Percentiles rank a stretch among this genome's conserved stretches.
phyloP scores from a whole-genome alignment of 371 early-diverging fungal species.

The Synchytrium microbalum region DNA sequence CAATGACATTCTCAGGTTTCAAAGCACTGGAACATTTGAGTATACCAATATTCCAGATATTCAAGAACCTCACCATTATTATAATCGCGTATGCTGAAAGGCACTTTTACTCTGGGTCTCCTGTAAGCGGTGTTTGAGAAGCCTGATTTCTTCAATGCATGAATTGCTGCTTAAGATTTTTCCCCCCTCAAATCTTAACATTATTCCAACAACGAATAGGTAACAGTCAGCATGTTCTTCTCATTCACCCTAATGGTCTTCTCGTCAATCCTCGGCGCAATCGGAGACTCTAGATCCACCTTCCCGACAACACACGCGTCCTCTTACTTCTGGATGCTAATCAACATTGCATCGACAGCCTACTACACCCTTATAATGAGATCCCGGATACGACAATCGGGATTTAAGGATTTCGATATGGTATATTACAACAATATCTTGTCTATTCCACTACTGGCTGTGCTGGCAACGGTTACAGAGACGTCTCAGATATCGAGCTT shows the following conservation, averaged over 20 bases:
- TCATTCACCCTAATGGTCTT: constrained; percentile 88
- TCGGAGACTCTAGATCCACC: too few relatives aligned
- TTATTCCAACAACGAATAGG: too few relatives aligned
- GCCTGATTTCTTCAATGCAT: too few relatives aligned
- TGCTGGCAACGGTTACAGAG: constrained; percentile 71
- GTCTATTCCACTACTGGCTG: constrained; percentile 45
- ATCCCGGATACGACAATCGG: constrained; percentile 66
- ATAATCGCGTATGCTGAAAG: constrained; percentile 92
- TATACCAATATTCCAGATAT: constrained; percentile 94
- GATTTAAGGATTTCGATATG: constrained; percentile 90
- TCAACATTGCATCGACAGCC: constrained; percentile 91
- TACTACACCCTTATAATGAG: constrained; percentile 87
- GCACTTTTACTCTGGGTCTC: constrained; percentile 63
- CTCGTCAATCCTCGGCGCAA: constrained; percentile 88
- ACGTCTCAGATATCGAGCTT: constrained; percentile 43
- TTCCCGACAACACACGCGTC: constrained; percentile 15
- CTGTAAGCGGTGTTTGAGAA: too few relatives aligned
- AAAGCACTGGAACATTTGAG: constrained; percentile 86
- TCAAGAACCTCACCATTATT: constrained; percentile 98
- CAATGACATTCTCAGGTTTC: constrained; percentile 97
- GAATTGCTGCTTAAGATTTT: too few relatives aligned
- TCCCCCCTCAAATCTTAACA: too few relatives aligned
- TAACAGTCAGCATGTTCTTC: constrained; percentile 64
- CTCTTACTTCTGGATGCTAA: constrained; percentile 79
- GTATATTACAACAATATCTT: constrained; percentile 85